Evolutionary conservation across 2,329 filamentous ascomycete genomes (phyloP).

Genomic region (Fusarium setosum): DNA sequence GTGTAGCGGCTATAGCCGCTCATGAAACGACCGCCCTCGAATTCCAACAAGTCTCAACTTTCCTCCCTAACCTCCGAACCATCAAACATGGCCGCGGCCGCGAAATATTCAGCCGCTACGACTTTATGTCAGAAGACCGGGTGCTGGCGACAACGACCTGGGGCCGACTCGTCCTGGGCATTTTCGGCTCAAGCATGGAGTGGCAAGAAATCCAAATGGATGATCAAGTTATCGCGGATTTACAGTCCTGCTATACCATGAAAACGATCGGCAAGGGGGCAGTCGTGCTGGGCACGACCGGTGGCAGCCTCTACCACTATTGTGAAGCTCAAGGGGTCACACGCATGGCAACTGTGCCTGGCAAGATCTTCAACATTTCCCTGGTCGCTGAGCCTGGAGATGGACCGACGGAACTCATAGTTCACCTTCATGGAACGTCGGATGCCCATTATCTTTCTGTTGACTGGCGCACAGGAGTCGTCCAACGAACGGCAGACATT

Average conservation of each 20-base stretch:
- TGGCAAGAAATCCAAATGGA: conserved; percentile 59
- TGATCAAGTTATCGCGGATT: conserved; percentile 48
- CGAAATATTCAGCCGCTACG: conserved; percentile 69
- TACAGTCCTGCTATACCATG: conserved; percentile 61
- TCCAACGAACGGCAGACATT: conserved; percentile 46
- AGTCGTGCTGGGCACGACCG: conserved; percentile 61
- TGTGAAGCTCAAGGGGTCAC: conserved; percentile 44
- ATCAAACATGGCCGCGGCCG: conserved; percentile 45
- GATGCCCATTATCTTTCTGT: conserved; percentile 57
- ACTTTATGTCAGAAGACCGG: conserved; percentile 65
- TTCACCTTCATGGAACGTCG: conserved; percentile 59
- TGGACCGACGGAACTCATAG: conserved; percentile 50
- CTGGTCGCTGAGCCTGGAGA: conserved; percentile 44
- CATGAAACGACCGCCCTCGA: conserved; percentile 41
- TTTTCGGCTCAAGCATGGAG: conserved; percentile 43
- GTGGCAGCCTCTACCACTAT: conserved; percentile 61
- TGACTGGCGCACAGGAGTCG: conserved; percentile 43
- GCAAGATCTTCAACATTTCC: conserved; percentile 65
- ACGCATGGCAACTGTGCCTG: conserved; percentile 52
- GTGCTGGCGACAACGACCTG: conserved; percentile 70
- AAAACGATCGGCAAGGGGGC: conserved; percentile 51
- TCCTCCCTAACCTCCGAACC: conserved; percentile 14
- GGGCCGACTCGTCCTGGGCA: conserved; percentile 67
- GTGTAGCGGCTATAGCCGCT: not conserved
- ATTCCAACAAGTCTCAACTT: conserved; percentile 47